Evolutionary conservation across 2,329 filamentous ascomycete species (phyloP), one percentile per base, ranked within the genome.

Genomic region (Botrytis sinoallii): DNA sequence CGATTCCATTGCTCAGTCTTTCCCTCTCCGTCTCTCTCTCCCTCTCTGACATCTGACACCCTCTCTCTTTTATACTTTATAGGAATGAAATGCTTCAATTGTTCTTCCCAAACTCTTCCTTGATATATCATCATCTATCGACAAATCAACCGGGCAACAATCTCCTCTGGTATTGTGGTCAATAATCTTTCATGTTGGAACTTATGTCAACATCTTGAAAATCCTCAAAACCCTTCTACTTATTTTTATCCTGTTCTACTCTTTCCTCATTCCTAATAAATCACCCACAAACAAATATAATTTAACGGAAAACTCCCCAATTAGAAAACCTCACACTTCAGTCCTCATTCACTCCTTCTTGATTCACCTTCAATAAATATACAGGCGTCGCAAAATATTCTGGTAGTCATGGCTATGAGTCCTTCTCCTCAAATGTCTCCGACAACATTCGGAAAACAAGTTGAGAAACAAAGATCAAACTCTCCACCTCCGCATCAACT

Each of bases 401-500:
- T 52, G n/a, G 29, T 38, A 42, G 70, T 59, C 4, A 78, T 79
- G 77, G 77, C 77, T 29, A 78, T 78, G 76, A 81, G 79, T 77
- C 77, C 77, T 42, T 80, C 80, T 40, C 80, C 79, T 44, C 78
- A 78, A 71, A 72, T 75, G 22, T 80, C 79, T 29, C 79, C 80
- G 67, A 71, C 75, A 32, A 77, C 79, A 74, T 77, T 76, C 44
- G 73, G 68, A n/a, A 76, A 78, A 65, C 75, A 75, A 75, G 72
- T 75, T 70, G 78, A 80, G 38, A 75, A 77, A 72, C 77, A 78
- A 57, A 77, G 77, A 22, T 79, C 80, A n/a, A 79, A 79, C 69
- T 79, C 79, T 61, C 80, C 80, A 42, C 78, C 78, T 73, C 76
- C 75, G 35, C 79, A 79, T 64, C 78, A 80, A 66, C 77, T 80